Evolutionary conservation across 306 rosid genomes (phyloP).

Genomic region (Pterocarpus macrocarpus): DNA sequence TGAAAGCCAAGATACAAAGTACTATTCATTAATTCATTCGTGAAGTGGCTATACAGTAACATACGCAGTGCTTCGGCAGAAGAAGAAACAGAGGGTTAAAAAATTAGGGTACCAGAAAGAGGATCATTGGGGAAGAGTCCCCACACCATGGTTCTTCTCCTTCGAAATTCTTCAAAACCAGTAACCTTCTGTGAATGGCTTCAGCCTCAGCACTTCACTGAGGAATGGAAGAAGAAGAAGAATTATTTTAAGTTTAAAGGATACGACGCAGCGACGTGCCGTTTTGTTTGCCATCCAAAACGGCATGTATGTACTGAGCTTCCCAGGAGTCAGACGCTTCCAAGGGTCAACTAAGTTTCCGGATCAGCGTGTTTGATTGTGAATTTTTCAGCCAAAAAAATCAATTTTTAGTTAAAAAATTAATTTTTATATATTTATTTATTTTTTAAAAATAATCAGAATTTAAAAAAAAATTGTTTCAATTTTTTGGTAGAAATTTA

Average conservation of each 20-base stretch:
- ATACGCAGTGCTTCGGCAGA: background rate
- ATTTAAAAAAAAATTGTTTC: too few species aligned
- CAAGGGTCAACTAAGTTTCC: too few species aligned
- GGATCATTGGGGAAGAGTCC: slow-evolving; percentile 81
- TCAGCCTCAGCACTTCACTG: background rate
- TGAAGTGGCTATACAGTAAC: background rate
- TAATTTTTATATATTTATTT: too few species aligned
- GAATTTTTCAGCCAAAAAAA: too few species aligned
- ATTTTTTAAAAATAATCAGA: too few species aligned
- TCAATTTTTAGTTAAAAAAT: too few species aligned
- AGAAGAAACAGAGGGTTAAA: background rate
- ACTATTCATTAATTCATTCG: background rate
- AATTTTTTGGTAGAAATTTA: too few species aligned
- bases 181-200: background rate
- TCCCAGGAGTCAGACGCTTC: too few species aligned
- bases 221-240: background rate
- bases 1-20: background rate
- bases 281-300: background rate
- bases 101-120: slow-evolving; percentile 59
- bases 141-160: slow-evolving; percentile 78
- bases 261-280: background rate
- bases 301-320: background rate
- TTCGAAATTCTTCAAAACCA: background rate
- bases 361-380: too few species aligned
- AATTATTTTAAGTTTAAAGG: background rate